These are phyloP conservation scores for Ceratocystis diversiconidia DNA, from an alignment of 2,329 filamentous ascomycete species.

Conservation along the genomic window DNA sequence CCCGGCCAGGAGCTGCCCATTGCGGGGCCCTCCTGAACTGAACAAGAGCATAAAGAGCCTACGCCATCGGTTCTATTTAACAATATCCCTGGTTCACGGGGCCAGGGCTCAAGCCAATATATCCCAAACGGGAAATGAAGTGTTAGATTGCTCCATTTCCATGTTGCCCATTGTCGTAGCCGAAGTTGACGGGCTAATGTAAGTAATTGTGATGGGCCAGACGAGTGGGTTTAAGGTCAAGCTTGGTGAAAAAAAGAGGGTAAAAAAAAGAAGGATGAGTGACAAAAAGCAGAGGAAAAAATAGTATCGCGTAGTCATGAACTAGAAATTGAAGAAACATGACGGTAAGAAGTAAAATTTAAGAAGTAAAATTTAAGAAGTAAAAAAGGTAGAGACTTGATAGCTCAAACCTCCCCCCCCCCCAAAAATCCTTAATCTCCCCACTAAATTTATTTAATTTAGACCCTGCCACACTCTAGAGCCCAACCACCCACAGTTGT, in stretches of 20 bases:
- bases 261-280: not conserved
- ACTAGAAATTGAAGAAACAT: not conserved
- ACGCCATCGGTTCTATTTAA: not conserved
- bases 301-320: no score
- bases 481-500: not conserved
- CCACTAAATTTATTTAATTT: not conserved
- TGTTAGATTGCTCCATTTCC: not conserved
- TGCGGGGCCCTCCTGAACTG: no score
- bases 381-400: not conserved
- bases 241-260: not conserved
- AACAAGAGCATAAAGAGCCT: not conserved
- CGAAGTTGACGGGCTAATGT: not conserved
- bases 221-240: not conserved
- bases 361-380: not conserved
- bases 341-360: not conserved
- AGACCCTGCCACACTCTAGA: not conserved
- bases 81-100: not conserved
- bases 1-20: no score
- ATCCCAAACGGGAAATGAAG: not conserved
- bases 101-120: constrained; percentile 1
- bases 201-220: not conserved
- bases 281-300: no score
- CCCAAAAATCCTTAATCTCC: not conserved
- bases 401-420: not conserved
- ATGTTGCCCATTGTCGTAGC: not conserved